Conservation (phyloP, 768 basidiomycete species). For the Holtermannia corniformis region DNA sequence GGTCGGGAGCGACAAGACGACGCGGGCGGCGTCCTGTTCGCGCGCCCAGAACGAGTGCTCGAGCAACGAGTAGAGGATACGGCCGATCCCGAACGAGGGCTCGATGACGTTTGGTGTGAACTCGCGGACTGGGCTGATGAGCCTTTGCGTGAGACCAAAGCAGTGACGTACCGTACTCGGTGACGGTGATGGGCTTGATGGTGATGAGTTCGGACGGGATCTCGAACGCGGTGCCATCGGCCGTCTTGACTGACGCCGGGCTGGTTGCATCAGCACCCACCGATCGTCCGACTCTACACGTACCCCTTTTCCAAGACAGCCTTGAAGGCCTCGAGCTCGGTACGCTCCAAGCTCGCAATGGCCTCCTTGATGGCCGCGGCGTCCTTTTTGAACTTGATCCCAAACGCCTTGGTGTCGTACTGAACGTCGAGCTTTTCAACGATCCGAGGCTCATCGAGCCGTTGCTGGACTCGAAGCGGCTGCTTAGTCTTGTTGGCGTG, state of each 20-base stretch:
- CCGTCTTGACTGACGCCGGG: slow-evolving; percentile 49
- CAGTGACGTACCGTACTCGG: slow-evolving; percentile 58
- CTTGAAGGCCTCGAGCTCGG: slow-evolving; percentile 56
- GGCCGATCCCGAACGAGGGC: slow-evolving; percentile 94
- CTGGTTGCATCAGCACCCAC: slow-evolving; percentile 44
- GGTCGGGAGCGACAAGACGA: slow-evolving; percentile 80
- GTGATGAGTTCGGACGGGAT: slow-evolving; percentile 65
- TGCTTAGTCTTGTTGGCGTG: slow-evolving; percentile 76
- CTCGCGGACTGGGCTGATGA: slow-evolving; percentile 64
- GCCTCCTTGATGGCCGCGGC: slow-evolving; percentile 48
- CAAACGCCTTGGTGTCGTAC: slow-evolving; percentile 79
- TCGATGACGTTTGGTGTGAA: slow-evolving; percentile 97
- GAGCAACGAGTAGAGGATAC: slow-evolving; percentile 83
- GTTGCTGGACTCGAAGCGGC: slow-evolving; percentile 74
- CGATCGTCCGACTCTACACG: slow-evolving; percentile 46
- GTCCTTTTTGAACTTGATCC: slow-evolving; percentile 80
- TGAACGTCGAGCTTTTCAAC: slow-evolving; percentile 68
- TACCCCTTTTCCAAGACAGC: slow-evolving; percentile 50
- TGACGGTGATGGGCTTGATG: slow-evolving; percentile 74
- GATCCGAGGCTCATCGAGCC: slow-evolving; percentile 72
- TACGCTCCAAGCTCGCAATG: slow-evolving; percentile 60
- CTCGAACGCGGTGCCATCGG: slow-evolving; percentile 59
- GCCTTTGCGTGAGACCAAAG: neutral
- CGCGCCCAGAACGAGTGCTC: slow-evolving; percentile 96
- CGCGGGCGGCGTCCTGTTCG: slow-evolving; percentile 81